Evolutionary conservation across 2,329 filamentous ascomycete species (phyloP).

Genomic region (Stromatinia cepivora): DNA sequence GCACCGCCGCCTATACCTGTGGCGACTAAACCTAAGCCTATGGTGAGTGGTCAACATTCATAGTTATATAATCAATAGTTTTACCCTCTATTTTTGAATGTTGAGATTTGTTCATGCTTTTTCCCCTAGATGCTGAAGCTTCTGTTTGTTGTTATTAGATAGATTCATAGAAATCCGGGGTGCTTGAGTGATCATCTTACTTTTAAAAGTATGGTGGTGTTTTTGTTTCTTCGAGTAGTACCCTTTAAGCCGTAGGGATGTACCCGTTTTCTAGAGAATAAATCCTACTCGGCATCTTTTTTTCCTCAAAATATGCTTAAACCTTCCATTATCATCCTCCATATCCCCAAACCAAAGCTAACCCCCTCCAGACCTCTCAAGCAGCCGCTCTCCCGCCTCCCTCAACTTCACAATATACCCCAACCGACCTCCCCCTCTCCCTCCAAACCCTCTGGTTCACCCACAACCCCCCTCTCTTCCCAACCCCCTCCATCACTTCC

Average conservation of each 20-base stretch:
- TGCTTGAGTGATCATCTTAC: not conserved
- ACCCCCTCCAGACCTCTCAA: not conserved
- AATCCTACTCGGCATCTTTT: not conserved
- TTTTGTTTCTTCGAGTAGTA: not conserved
- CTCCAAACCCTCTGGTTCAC: slow-evolving; percentile 41
- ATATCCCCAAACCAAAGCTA: not conserved
- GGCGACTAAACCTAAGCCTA: slow-evolving; percentile 41
- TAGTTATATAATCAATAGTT: slow-evolving; percentile 14
- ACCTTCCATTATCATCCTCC: not conserved
- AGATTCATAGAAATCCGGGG: not conserved
- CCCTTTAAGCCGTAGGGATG: not conserved
- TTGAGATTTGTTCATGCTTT: not conserved
- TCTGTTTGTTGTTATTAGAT: not conserved
- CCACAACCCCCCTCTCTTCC: slow-evolving; percentile 35
- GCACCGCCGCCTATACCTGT: slow-evolving; percentile 37
- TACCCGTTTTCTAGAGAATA: not conserved
- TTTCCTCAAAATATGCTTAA: not conserved
- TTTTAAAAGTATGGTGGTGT: not conserved
- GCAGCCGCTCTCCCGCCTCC: not conserved
- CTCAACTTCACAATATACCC: not conserved
- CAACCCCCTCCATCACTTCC: slow-evolving; percentile 29
- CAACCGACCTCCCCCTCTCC: slow-evolving; percentile 35
- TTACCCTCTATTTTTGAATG: not conserved
- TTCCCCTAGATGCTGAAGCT: not conserved
- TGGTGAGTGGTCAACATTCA: slow-evolving; percentile 38